Base-by-base conservation (phyloP, 164 flowering plant genomes). In the Sextonia rubra region DNA sequence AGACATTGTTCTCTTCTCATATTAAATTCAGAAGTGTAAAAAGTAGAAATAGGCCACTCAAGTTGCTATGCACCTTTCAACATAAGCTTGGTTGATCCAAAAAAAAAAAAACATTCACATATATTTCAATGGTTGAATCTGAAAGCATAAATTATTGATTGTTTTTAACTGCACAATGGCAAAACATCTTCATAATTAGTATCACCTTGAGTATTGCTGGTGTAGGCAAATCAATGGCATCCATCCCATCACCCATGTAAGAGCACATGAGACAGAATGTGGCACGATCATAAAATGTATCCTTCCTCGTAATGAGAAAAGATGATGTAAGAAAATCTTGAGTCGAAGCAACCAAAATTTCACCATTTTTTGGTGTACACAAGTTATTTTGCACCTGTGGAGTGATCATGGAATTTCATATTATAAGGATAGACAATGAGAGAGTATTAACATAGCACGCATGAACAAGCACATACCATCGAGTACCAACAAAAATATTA, bases 311-410 rank as follows among this genome's bases (percentile, higher is more conserved):
- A 60, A 96, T 93, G 65, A 96, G 95, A 76, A 84, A 93, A 61
- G 99, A 89, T n/a, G 97, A 93, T 47, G 98, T 96, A 25, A 96
- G 74, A 82, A 96, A 96, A 79, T 96, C 99, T 80, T 96, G 98
- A 47, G 99, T 96, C 7, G 99, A 93, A 65, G 99, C 99, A 74
- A 96, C 97, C 84, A 96, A 82, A 64, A 96, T 86, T 79, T 91
- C 97, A 65, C 99, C 98, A 87, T 92, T 96, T 79, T 96, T 96
- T 47, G 99, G 99, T 7, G 99, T 96, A 75, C 98, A 96, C 69
- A 96, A 83, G 84, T 96, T 96, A 79, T 93, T 91, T 78, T 91
- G 97, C 72, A 96, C 99, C 98, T 96, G 85, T 61, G 60, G 63
- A 77, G 56, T 20, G 73, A 76, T 70, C 60, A 83, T 64, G 20